Evolutionary conservation across 805 yeast genomes (phyloP), one percentile per base, ranked within the genome.

Genomic region (Lachancea sp.): DNA sequence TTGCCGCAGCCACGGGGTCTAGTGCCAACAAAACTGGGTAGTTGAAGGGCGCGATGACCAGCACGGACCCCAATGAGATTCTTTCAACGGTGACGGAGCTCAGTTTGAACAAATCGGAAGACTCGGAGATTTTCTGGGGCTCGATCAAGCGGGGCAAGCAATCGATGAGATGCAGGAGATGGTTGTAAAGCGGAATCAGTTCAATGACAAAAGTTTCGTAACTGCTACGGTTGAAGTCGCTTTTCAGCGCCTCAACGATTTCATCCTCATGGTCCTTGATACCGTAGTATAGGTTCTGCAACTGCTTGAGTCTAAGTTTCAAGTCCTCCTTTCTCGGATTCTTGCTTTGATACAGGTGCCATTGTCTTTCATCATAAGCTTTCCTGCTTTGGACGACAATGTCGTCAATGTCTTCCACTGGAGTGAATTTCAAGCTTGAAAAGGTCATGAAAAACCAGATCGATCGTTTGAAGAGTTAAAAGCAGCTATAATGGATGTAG

Each of bases 1-100:
- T 67, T 2, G 96, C 96, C 17, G 87, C 86, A 32, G 80, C 72
- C 19, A 89, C 58, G 0, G 96, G 88, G 27, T 74, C 69, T 10
- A 88, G 48, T 0, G 85, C 56, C 48, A 91, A 67, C 22, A 75
- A 48, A 36, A 85, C 61, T 1, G 98, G 78, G 37, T 64, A 55
- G 51, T 68, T 56, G 53, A 72, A 51, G 46, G 58, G 56, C 2
- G 66, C 48, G 40, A 90, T 79, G 41, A 91, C 71, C 48, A 89
- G 72, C 2, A 83, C 83, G 2, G 76, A 74, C 3, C 97, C 98
- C 20, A 72, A 44, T 4, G 82, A 72, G 11, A 68, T 68, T 39
- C 58, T 63, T 44, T 74, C 75, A 16, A 70, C 54, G 10, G 41
- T 41, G 20, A 54, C 46, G 1, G 42, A 74, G 18, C 80, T 78